Percentiles rank a stretch among this genome's conserved stretches.
phyloP scores from a whole-genome alignment of 176 grass and related monocot species.

The Oryza punctata region DNA sequence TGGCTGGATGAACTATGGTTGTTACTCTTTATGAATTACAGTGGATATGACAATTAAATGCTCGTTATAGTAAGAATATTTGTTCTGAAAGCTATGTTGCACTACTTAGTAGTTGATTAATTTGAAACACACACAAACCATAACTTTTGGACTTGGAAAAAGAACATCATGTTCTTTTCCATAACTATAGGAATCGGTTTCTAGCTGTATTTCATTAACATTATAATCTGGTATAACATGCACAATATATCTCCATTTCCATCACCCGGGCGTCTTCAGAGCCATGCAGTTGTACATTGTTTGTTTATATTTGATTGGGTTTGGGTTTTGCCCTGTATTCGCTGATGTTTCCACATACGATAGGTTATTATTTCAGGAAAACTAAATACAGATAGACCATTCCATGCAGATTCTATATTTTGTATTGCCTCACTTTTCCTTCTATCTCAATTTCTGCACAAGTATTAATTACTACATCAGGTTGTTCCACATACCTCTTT shows the following conservation, averaged over 20 bases:
- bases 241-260: not conserved
- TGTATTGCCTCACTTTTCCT: not conserved
- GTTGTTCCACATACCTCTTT: constrained; percentile 18
- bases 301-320: not conserved
- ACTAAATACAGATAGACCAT: not conserved
- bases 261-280: constrained; percentile 1
- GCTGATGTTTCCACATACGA: not conserved
- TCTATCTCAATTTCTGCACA: constrained; percentile 24
- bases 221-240: not conserved
- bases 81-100: not conserved
- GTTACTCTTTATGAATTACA: not conserved
- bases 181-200: not conserved
- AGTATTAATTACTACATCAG: not conserved
- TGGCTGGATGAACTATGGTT: not conserved
- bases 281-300: not conserved
- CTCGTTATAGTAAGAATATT: not conserved
- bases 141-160: not conserved
- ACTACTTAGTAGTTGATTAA: not conserved
- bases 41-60: not conserved
- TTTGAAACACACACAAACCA: not conserved
- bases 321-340: not conserved
- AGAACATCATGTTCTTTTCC: constrained; percentile 1
- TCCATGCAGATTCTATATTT: not conserved
- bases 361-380: not conserved
- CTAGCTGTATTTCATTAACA: constrained; percentile 9